phyloP scores from a whole-genome alignment of 352 stramenopile species.

The Phytophthora kernoviae region DNA sequence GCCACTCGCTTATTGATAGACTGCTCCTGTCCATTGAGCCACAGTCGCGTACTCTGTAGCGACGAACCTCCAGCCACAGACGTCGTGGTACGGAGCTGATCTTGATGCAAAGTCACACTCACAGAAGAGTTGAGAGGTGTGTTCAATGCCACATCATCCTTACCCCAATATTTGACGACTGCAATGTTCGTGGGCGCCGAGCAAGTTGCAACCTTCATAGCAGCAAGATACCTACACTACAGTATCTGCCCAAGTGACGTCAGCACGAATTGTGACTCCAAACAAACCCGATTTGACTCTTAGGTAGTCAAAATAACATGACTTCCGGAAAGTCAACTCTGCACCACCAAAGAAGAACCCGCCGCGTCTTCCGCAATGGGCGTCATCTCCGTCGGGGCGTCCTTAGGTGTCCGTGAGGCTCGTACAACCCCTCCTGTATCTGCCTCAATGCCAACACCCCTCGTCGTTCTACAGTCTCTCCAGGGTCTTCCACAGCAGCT shows the following conservation, averaged over 20 bases:
- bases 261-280: neutral
- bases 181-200: slow-evolving; percentile 98
- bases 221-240: neutral
- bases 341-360: neutral
- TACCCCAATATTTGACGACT: slow-evolving; percentile 99
- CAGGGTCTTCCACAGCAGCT: neutral
- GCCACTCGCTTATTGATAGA: slow-evolving; percentile 83
- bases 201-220: slow-evolving; percentile 84
- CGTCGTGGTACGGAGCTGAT: slow-evolving; percentile 95
- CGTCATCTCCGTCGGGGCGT: slow-evolving; percentile 81
- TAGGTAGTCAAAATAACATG: neutral
- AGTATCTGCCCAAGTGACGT: neutral
- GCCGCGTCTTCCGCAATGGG: slow-evolving; percentile 47
- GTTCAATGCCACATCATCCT: slow-evolving; percentile 91
- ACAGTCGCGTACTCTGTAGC: slow-evolving; percentile 92
- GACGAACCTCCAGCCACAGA: slow-evolving; percentile 69
- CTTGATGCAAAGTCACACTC: slow-evolving; percentile 96
- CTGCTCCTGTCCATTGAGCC: slow-evolving; percentile 95
- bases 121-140: slow-evolving; percentile 98
- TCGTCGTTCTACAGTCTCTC: neutral
- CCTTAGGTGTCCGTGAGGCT: slow-evolving; percentile 63
- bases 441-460: no score
- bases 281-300: neutral
- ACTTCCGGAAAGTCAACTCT: no score
- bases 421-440: slow-evolving; percentile 3